A percentile compares a stretch with the other conserved stretches of the same genome.
Evolutionary conservation across 805 yeast genomes (phyloP).

Genomic region (Myxozyma monticola): DNA sequence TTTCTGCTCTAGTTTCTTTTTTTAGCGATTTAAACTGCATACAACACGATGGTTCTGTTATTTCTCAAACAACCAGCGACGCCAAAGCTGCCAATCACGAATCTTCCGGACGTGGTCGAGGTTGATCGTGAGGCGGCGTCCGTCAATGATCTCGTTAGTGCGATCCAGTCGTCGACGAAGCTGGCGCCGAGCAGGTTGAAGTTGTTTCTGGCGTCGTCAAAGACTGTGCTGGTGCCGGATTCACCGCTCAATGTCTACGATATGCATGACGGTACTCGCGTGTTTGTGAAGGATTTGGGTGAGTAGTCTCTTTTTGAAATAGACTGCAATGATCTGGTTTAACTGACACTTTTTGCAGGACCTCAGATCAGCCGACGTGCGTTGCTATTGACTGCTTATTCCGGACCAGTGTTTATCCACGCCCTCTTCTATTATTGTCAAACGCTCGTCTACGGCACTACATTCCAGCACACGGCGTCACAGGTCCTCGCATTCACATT

Average conservation of each 20-base stretch:
- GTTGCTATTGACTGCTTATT: conserved; percentile 79
- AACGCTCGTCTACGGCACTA: conserved; percentile 39
- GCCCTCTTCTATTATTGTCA: conserved; percentile 58
- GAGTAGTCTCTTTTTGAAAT: not conserved
- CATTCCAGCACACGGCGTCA: conserved; percentile 47
- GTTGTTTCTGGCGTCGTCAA: conserved; percentile 18
- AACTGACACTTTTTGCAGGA: conserved; percentile 9
- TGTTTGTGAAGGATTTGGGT: conserved; percentile 22
- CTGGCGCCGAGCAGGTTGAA: conserved; percentile 16
- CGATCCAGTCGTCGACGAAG: conserved; percentile 16
- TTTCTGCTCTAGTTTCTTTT: too few species aligned
- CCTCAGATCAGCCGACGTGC: conserved; percentile 90
- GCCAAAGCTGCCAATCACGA: conserved; percentile 15
- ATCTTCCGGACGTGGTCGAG: conserved; percentile 21
- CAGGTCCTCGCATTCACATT: conserved; percentile 58
- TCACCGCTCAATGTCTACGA: conserved; percentile 23
- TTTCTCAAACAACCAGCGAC: conserved; percentile 21
- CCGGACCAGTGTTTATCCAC: conserved; percentile 88
- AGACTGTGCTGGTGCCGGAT: conserved; percentile 16
- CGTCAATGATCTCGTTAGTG: conserved; percentile 21
- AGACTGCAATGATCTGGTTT: too few species aligned
- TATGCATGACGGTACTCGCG: conserved; percentile 27
- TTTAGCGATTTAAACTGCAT: too few species aligned
- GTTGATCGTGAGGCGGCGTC: conserved; percentile 23
- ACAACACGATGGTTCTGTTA: conserved; percentile 27